Base-by-base conservation (phyloP, 2,329 filamentous ascomycete species). In the Hypoxylon sp. region DNA sequence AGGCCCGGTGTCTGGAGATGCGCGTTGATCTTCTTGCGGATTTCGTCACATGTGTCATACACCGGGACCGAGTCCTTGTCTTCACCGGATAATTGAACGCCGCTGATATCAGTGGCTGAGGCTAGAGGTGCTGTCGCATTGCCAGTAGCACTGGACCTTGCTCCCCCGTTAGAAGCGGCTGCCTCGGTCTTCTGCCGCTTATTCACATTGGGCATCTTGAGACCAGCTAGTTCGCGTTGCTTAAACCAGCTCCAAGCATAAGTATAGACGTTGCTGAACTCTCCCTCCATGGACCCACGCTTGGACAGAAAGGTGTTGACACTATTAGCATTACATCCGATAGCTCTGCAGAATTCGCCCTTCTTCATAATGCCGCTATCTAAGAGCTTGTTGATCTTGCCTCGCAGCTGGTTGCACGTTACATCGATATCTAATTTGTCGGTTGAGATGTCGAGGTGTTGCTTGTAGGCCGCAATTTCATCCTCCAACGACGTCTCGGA, bases 41-140 rank as follows among this genome's bases (percentile, higher is more conserved):
- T 72, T 57, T 85, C 83, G 72, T 89, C 84, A 75, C 86, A 89
- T 4, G 81, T 84, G 67, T 89, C 85, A 71, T 79, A 88, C 8
- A 88, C 76, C 0, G 74, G 71, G 4, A 88, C 84, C 0, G 60
- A 62, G 36, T 81, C 80, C 0, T 73, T 72, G n/a, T 77, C 75
- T 28, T 82, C 81, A 71, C 83, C 83, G 0, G 76, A 71, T 0
- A 88, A 78, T 7, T 73, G 36, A 32, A 87, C 74, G 9, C 64
- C 65, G 46, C 74, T 77, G 16, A 84, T 73, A 55, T 82, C 78
- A 14, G 75, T 75, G 32, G 6, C 26, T 11, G 55, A 20, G 5
- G 42, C 59, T 1, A 63, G 50, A 3, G 67, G 18, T 3, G 55
- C 49, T 18, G 48, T 33, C 12, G 44, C 36, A 7, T 44, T 55